These are phyloP conservation scores for Pachysandra terminalis DNA, from an alignment of 164 flowering plant genomes.

Conservation along the genomic window DNA sequence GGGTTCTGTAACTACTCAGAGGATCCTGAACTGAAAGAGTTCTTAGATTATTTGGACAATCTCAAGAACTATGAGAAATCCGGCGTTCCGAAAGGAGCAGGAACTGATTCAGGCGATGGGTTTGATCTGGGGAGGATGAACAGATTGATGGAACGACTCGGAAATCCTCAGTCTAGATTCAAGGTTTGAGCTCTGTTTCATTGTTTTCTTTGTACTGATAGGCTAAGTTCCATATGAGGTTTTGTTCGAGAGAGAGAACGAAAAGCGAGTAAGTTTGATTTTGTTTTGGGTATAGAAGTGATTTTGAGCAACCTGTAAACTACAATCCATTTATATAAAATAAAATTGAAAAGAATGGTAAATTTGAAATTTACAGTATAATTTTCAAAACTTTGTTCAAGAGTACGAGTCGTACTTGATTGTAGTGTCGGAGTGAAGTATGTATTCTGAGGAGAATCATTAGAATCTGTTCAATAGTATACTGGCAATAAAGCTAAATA, in stretches of 20 bases:
- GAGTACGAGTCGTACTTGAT: too few relatives aligned
- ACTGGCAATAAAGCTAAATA: too few relatives aligned
- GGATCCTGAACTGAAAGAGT: conserved; percentile 48
- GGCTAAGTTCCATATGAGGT: background rate
- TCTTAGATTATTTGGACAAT: conserved; percentile 60
- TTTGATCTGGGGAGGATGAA: conserved; percentile 87
- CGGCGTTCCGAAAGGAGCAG: conserved; percentile 84
- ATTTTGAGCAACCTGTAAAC: background rate
- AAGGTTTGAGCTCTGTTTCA: conserved; percentile 45
- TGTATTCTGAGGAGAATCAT: too few relatives aligned
- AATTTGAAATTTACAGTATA: too few relatives aligned
- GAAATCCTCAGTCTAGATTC: conserved; percentile 75
- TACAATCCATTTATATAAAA: background rate
- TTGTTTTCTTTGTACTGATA: background rate
- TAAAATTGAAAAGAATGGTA: too few relatives aligned
- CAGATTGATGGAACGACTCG: conserved; percentile 64
- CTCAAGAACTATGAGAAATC: conserved; percentile 80
- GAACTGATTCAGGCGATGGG: conserved; percentile 83
- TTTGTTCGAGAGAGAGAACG: background rate
- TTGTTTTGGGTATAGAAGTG: background rate
- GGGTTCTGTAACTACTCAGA: conserved; percentile 22
- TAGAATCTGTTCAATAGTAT: too few relatives aligned
- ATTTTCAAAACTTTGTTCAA: too few relatives aligned
- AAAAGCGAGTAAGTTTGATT: background rate
- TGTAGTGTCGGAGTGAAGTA: too few relatives aligned